Conservation (phyloP, 495 filamentous ascomycete species). For the Talaromyces nanjingensis region DNA sequence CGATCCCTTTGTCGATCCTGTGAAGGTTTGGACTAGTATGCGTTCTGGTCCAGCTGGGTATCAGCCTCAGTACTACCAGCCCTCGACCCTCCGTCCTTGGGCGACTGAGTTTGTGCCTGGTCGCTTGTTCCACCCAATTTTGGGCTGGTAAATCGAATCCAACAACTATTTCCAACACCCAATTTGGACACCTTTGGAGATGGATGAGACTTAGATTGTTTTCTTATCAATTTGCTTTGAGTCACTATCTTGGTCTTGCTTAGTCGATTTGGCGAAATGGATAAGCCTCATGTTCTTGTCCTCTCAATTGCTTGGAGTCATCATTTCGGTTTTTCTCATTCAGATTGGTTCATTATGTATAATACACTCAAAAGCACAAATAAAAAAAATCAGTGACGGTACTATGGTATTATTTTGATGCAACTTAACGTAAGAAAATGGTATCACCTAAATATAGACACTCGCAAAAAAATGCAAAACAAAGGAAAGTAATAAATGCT, state of each 20-base stretch:
- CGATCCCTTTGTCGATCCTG: not conserved
- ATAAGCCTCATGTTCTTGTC: not conserved
- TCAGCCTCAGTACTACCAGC: not conserved
- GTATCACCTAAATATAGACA: not conserved
- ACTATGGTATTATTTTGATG: not conserved
- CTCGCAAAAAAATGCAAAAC: not conserved
- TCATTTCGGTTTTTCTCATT: not conserved
- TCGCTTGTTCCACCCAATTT: not conserved
- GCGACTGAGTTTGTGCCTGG: not conserved
- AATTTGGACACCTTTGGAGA: not conserved
- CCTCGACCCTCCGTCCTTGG: not conserved
- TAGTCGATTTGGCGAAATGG: not conserved
- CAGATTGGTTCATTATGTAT: not conserved
- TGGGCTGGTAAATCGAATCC: not conserved
- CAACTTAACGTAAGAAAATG: not conserved
- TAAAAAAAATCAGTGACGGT: not conserved
- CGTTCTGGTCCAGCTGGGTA: not conserved
- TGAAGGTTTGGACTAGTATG: not conserved
- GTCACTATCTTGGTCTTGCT: not conserved
- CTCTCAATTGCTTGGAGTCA: not conserved
- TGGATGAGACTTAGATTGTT: not conserved
- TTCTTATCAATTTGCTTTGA: not conserved
- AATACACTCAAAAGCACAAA: not conserved
- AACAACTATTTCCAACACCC: not conserved
- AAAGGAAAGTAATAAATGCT: conserved; percentile 1